phyloP scores from a whole-genome alignment of 805 yeast species.

The Ogataea ramenticola region DNA sequence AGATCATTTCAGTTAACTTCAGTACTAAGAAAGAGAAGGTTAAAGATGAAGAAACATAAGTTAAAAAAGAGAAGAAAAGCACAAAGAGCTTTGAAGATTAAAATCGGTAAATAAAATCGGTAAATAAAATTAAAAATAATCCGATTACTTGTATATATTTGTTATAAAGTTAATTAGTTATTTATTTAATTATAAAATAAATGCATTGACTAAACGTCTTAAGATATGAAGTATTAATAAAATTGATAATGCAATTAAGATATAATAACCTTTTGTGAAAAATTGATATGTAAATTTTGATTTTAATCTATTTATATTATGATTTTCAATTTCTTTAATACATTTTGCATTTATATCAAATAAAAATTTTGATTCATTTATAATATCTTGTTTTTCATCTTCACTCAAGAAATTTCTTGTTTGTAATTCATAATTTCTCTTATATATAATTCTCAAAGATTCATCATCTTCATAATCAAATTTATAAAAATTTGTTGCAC shows the following conservation, averaged over 20 bases:
- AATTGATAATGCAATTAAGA: conserved; percentile 25
- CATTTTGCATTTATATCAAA: conserved; percentile 56
- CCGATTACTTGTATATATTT: too few relatives aligned
- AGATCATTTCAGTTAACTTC: conserved; percentile 45
- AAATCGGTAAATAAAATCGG: conserved; percentile 47
- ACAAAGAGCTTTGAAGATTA: conserved; percentile 75
- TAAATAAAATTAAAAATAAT: too few relatives aligned
- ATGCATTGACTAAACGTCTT: conserved; percentile 23
- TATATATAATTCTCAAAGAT: conserved; percentile 56
- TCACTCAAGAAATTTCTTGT: conserved; percentile 70
- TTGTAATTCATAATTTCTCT: conserved; percentile 68
- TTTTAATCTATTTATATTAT: conserved; percentile 53
- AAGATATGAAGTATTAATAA: conserved; percentile 12
- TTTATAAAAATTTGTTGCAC: conserved; percentile 65
- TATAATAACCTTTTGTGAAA: conserved; percentile 45
- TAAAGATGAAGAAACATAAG: conserved; percentile 97
- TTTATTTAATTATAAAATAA: too few relatives aligned
- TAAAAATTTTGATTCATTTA: conserved; percentile 59
- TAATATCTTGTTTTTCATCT: conserved; percentile 59
- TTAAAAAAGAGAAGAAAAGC: conserved; percentile 94
- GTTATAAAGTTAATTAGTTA: too few relatives aligned
- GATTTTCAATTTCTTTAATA: conserved; percentile 58
- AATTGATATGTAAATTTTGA: conserved; percentile 48
- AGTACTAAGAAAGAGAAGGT: conserved; percentile 76
- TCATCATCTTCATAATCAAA: conserved; percentile 62